Base-by-base conservation (phyloP, 179 eudicot species). In the Camellia oleifera region DNA sequence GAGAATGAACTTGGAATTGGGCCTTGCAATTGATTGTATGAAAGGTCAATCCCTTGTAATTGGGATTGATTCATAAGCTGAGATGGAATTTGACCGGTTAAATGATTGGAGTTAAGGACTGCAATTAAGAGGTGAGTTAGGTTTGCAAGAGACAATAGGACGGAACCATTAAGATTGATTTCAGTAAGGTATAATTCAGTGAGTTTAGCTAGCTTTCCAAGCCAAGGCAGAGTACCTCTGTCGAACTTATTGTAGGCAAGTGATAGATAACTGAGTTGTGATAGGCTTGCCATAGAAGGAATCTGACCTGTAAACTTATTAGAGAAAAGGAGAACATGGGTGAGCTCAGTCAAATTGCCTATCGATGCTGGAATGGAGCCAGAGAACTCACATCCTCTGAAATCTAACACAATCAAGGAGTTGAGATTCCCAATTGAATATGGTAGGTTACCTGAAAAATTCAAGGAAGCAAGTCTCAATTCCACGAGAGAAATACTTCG, bases 401-500 rank as follows among this genome's bases (percentile, higher is more conserved):
- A 11, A 5, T 69, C 40, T 46, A 81, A 11, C 0, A 0, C 0
- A 11, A 2, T 67, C 72, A 84, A 54, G 52, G 48, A 63, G 1
- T 2, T 10, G 0, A 81, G 78, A 9, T 81, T 69, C 2, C 80
- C 82, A 26, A 81, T 74, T 0, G 75, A 76, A 17, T 2, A 1
- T 8, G 86, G 86, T 15, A 86, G 4, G 2, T 40, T 12, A 2
- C 88, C 84, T 0, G 70, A 74, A n/a, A 85, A 85, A 10, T 13
- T 46, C 7, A 79, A 73, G 63, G 0, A 0, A 26, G 3, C 52
- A 17, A 85, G 65, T 8, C 0, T 4, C 26, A 89, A 56, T 7
- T 1, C 45, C 42, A 57, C n/a, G 15, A 88, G 86, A 13, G 57
- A 69, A 68, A 71, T 81, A 18, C 60, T 81, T 0, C 4, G 18